Percentiles rank a stretch among this genome's conserved stretches.
Conservation (phyloP, 2,329 filamentous ascomycete species). For the Claviceps cyperi region DNA sequence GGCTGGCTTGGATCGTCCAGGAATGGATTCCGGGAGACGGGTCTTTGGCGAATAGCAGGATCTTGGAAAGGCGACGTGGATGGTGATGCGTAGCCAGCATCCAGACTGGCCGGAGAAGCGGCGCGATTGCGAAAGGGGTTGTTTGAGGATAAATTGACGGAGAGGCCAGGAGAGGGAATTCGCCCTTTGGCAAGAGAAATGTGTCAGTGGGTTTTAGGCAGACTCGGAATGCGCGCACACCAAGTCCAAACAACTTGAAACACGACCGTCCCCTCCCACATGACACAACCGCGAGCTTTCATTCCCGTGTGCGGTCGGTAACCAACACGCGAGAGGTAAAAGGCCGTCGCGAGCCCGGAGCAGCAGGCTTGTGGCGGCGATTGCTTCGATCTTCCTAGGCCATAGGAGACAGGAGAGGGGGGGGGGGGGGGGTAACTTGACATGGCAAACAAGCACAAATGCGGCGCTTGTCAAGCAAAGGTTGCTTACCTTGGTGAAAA, state of each 20-base stretch:
- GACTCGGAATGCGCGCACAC: not conserved
- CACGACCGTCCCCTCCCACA: slow-evolving; percentile 9
- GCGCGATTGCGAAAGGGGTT: slow-evolving; percentile 69
- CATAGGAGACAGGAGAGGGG: not conserved
- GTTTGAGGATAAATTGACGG: slow-evolving; percentile 62
- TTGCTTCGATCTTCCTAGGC: not conserved
- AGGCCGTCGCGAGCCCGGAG: not conserved
- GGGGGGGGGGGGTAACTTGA: not conserved
- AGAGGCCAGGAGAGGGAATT: slow-evolving; percentile 26
- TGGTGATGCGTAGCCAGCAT: slow-evolving; percentile 21
- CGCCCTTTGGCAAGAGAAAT: slow-evolving; percentile 10
- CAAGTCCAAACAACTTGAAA: slow-evolving; percentile 9
- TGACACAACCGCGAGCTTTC: slow-evolving; percentile 5
- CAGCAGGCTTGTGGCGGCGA: not conserved
- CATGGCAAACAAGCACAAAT: not conserved
- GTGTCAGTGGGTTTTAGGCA: slow-evolving; percentile 2
- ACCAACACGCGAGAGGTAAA: slow-evolving; percentile 1
- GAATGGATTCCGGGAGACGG: slow-evolving; percentile 62
- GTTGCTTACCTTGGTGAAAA: slow-evolving; percentile 8
- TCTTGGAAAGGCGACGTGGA: slow-evolving; percentile 46
- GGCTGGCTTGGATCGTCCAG: slow-evolving; percentile 39
- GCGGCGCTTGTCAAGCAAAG: not conserved
- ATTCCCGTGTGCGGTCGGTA: slow-evolving; percentile 2
- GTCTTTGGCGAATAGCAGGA: slow-evolving; percentile 33
- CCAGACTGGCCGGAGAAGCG: slow-evolving; percentile 37